These are phyloP conservation scores for Grigorovia transvaalensis DNA, from an alignment of 805 yeast genomes.

Conservation along the genomic window DNA sequence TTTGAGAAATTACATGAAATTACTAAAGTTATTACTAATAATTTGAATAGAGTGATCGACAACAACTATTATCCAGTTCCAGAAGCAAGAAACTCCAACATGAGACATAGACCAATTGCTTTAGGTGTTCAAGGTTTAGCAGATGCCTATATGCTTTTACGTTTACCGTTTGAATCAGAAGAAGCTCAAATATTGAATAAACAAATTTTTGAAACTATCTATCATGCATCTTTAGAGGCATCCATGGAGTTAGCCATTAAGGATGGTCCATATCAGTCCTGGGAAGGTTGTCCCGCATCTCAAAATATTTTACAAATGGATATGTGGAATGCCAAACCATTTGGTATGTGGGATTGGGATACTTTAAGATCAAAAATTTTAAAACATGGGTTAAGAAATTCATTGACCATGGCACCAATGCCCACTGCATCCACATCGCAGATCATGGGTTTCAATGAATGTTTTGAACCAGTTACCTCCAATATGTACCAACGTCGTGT, in stretches of 20 bases:
- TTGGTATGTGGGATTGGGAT: conserved; percentile 79
- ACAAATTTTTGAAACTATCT: conserved; percentile 89
- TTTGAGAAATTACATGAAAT: conserved; percentile 64
- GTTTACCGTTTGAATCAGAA: conserved; percentile 80
- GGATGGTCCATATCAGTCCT: conserved; percentile 61
- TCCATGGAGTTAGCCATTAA: conserved; percentile 67
- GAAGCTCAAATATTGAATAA: conserved; percentile 66
- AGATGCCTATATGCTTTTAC: conserved; percentile 69
- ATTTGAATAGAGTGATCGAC: conserved; percentile 75
- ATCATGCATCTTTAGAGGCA: conserved; percentile 84
- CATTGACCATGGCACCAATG: conserved; percentile 87
- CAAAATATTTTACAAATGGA: conserved; percentile 77
- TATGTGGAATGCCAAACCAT: conserved; percentile 72
- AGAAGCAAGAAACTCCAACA: conserved; percentile 62
- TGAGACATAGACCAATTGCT: conserved; percentile 81
- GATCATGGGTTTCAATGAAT: conserved; percentile 83
- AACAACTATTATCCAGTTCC: conserved; percentile 72
- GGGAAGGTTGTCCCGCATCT: conserved; percentile 81
- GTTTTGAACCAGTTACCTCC: conserved; percentile 91
- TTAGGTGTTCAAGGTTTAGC: conserved; percentile 94
- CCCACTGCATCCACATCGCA: conserved; percentile 98
- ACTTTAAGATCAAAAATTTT: conserved; percentile 45
- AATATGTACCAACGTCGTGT: conserved; percentile 85
- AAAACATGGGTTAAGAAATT: conserved; percentile 70
- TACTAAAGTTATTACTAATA: conserved; percentile 63